Percentiles rank a stretch among this genome's conserved stretches.
These are phyloP conservation scores for Fagus sylvatica DNA, from an alignment of 306 rosid genomes.

Conservation along the genomic window DNA sequence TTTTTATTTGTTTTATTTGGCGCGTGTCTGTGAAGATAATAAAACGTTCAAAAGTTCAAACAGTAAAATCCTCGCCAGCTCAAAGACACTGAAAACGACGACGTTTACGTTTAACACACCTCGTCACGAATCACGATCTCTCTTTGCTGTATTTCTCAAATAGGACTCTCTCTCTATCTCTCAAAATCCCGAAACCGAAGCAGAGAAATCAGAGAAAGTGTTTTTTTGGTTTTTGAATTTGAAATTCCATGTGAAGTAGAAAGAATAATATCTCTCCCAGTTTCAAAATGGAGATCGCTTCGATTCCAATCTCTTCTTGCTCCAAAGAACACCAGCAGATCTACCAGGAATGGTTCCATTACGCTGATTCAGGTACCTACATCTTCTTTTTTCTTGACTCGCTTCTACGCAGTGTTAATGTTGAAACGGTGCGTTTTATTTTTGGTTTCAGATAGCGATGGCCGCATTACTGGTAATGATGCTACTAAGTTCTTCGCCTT, in stretches of 20 bases:
- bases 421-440: neutral
- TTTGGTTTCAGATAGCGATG: conserved; percentile 67
- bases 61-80: neutral
- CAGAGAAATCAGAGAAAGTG: neutral
- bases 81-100: conserved; percentile 7
- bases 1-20: neutral
- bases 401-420: neutral
- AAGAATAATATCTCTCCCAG: no score
- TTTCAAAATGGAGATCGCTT: conserved; percentile 55
- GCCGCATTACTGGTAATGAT: conserved; percentile 87
- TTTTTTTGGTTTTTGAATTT: neutral
- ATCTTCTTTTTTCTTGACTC: neutral
- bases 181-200: neutral
- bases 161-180: neutral
- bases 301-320: conserved; percentile 45
- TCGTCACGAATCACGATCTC: neutral
- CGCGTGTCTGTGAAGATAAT: neutral
- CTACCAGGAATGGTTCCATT: conserved; percentile 79
- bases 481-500: conserved; percentile 71
- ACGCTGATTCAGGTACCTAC: conserved; percentile 74
- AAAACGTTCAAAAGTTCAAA: neutral
- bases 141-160: neutral
- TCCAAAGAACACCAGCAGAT: conserved; percentile 58
- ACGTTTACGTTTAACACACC: neutral
- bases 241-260: neutral